Evolutionary conservation across 345 rosid species (phyloP).

Genomic region (Leavenworthia alabamica): DNA sequence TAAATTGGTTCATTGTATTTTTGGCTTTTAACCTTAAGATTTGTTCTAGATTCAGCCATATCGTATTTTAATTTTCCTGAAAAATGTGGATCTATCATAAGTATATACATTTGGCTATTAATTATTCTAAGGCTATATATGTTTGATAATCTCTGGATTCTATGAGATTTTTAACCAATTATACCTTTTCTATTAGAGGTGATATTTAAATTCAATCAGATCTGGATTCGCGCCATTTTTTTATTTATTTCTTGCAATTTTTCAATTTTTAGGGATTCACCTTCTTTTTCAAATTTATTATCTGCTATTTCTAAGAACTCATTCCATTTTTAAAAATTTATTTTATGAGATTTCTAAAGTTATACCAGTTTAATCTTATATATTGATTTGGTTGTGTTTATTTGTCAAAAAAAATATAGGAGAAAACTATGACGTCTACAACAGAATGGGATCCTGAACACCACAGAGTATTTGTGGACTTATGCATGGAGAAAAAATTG

Average conservation of each 20-base stretch:
- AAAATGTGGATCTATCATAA: neutral
- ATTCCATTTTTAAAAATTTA: too few relatives aligned
- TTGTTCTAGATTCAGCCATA: neutral
- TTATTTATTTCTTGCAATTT: neutral
- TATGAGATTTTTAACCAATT: neutral
- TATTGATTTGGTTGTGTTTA: neutral
- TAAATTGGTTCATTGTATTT: neutral
- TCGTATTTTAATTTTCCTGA: neutral
- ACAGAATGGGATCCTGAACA: conserved; percentile 37
- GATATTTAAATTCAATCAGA: neutral
- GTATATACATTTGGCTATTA: neutral
- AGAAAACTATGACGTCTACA: conserved; percentile 23
- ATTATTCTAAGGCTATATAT: neutral
- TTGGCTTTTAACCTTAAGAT: neutral
- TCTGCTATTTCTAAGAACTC: too few relatives aligned
- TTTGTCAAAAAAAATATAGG: neutral
- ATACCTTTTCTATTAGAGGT: neutral
- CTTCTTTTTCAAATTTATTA: too few relatives aligned
- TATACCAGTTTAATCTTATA: conserved; percentile 1
- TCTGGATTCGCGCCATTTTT: neutral
- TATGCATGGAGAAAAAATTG: too few relatives aligned
- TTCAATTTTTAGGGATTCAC: too few relatives aligned
- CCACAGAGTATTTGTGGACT: conserved; percentile 37
- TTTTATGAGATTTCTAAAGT: neutral
- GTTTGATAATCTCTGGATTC: neutral